Base-by-base conservation (phyloP, 805 yeast genomes). In the Wickerhamiella parazyma region DNA sequence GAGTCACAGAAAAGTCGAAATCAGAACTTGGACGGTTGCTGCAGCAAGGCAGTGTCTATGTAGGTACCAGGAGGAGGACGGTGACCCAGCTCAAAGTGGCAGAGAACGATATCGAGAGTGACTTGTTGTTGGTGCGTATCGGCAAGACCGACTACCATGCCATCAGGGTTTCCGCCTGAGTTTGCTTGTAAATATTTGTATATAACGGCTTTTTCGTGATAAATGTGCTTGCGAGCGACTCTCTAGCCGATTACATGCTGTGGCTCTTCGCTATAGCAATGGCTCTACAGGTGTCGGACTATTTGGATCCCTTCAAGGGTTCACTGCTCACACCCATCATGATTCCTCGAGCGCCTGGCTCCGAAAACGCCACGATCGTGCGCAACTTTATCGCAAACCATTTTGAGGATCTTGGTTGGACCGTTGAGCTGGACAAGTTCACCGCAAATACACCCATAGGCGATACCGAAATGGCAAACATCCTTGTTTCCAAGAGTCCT, bases 41-140 rank as follows among this genome's bases (percentile, higher is more conserved):
- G 14, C 68, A 67, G 38, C 72, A 72, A 26, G 91, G 94, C 1
- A 82, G 87, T 2, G 71, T 89, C 1, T 82, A 81, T 55, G 49
- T 73, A 46, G 95, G 95, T 0, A 63, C 82, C 45, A 60, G 63
- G 7, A 75, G 78, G 50, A 62, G 71, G 12, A 55, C 52, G 4
- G 73, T 72, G 18, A 64, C 66, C 1, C 75, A 73, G 16, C 75
- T 71, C 37, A 61, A 64, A 1, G 62, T 77, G 3, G 63, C 74
- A 41, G 70, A 65, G 29, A 62, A 62, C 8, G 69, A 67, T 2
- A 59, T 81, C 45, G 66, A 81, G 4, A 87, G 75, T 29, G 74
- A 63, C 10, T 69, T 68, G 45, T 61, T 86, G 31, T 61, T 89
- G 47, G 57, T 87, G 16, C 70, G 93, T 51, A 60, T 77, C 7